These are phyloP conservation scores for Suillus clintonianus DNA, from an alignment of 768 basidiomycete genomes.

Conservation along the genomic window DNA sequence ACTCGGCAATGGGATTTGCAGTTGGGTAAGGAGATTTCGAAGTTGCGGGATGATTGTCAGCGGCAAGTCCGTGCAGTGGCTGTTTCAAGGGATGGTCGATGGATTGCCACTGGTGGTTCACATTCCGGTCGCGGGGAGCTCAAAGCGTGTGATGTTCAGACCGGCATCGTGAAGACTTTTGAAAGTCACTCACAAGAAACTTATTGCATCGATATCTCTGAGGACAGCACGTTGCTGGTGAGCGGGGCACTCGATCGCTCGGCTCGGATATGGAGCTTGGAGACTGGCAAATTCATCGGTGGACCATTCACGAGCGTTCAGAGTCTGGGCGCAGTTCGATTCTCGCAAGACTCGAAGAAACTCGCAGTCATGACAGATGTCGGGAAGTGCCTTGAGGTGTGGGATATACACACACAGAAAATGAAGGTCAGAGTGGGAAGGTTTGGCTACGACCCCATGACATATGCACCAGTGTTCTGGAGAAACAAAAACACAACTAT, in stretches of 20 bases:
- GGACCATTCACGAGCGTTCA: background rate
- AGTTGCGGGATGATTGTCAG: background rate
- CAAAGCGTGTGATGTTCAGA: background rate
- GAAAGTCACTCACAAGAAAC: background rate
- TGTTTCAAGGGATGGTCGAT: background rate
- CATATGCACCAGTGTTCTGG: background rate
- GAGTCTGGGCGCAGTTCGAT: background rate
- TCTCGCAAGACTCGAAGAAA: background rate
- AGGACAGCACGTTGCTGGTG: background rate
- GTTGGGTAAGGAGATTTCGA: background rate
- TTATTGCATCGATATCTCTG: background rate
- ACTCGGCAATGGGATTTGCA: background rate
- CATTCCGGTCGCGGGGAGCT: conserved; percentile 1
- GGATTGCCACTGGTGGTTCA: background rate
- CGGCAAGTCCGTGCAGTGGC: background rate
- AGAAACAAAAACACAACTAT: background rate
- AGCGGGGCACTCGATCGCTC: background rate
- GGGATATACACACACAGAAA: background rate
- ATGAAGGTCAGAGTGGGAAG: background rate
- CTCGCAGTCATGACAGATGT: background rate
- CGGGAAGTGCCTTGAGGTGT: background rate
- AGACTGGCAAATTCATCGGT: background rate
- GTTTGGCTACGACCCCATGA: background rate
- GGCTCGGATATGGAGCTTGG: background rate
- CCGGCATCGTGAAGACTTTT: background rate